Base-by-base conservation (phyloP, 75 land plant genomes). In the Pseudotsuga menziesii region DNA sequence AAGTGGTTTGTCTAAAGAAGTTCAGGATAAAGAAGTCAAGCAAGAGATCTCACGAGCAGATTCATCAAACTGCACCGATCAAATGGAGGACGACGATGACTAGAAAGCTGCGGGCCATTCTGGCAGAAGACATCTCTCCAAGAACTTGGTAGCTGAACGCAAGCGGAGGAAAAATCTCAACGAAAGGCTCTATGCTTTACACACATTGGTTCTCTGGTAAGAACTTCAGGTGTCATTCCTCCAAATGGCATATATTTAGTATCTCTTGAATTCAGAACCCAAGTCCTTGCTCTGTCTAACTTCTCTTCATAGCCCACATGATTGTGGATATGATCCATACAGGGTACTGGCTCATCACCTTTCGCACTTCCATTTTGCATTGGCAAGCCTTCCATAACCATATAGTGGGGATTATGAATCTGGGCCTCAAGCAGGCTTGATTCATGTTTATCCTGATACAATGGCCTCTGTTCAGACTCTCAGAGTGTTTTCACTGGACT, bases 231-330 rank as follows among this genome's bases (percentile, higher is more conserved):
- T 23, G 57, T 4, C 4, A 16, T 56, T 73, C 1, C 57, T 14
- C 8, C 75, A n/a, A 55, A 25, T 55, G 75, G 75, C 3, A 8
- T 22, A 48, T 23, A 22, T 25, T 9, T 54, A 5, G 57, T 5
- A 25, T 73, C 57, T 55, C 75, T 73, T 14, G 57, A 55, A 1
- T 55, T 26, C 57, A 55, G 23, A 48, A 72, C 75, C 57, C 75
- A 73, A 48, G 17, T 56, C 32, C 75, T 73, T 73, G 75, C 57
- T 55, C 54, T 73, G 13, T 73, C 74, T 15, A 73, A 17, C n/a
- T 57, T 73, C 14, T 73, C 32, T 22, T 48, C 25, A 55, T 73
- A 73, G 19, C 56, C 29, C 14, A 23, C 25, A 55, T 73, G 56
- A 25, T 19, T 55, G n/a, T 55, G 29, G 14, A 55, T 29, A 5